These are phyloP conservation scores for Cytospora leucostoma DNA, from an alignment of 2,329 filamentous ascomycete species.

Conservation along the genomic window DNA sequence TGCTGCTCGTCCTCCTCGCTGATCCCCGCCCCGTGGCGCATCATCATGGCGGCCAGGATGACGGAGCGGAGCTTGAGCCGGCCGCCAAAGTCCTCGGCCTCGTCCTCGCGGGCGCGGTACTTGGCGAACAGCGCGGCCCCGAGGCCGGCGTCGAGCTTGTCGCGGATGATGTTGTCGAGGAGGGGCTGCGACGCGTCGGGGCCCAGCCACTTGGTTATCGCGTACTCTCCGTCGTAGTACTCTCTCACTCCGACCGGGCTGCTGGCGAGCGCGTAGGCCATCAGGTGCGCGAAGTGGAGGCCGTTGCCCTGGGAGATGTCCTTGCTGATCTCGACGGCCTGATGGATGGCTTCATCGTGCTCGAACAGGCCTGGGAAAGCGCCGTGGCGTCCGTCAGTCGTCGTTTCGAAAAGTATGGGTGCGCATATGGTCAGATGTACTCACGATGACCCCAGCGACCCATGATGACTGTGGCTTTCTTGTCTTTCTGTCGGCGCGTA, in stretches of 20 bases:
- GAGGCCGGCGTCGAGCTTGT: slow-evolving; percentile 25
- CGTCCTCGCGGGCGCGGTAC: slow-evolving; percentile 1
- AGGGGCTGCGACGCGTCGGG: not conserved
- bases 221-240: not conserved
- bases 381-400: not conserved
- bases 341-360: slow-evolving; percentile 12
- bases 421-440: not conserved
- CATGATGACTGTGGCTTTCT: not conserved
- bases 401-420: not conserved
- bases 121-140: slow-evolving; percentile 14
- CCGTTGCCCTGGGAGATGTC: not conserved
- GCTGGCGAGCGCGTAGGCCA: not conserved
- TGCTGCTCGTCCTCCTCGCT: slow-evolving; percentile 26
- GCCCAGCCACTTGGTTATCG: not conserved
- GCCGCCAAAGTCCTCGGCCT: slow-evolving; percentile 32
- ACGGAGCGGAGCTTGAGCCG: slow-evolving; percentile 27
- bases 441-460: slow-evolving; percentile 21
- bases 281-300: slow-evolving; percentile 1
- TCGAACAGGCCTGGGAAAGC: slow-evolving; percentile 13
- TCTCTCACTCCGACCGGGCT: not conserved
- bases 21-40: slow-evolving; percentile 32
- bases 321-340: not conserved
- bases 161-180: not conserved
- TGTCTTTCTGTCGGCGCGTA: not conserved
- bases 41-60: slow-evolving; percentile 31